Evolutionary conservation across 1,284 basidiomycete genomes (phyloP).

Genomic region (Athelia psychrophila): DNA sequence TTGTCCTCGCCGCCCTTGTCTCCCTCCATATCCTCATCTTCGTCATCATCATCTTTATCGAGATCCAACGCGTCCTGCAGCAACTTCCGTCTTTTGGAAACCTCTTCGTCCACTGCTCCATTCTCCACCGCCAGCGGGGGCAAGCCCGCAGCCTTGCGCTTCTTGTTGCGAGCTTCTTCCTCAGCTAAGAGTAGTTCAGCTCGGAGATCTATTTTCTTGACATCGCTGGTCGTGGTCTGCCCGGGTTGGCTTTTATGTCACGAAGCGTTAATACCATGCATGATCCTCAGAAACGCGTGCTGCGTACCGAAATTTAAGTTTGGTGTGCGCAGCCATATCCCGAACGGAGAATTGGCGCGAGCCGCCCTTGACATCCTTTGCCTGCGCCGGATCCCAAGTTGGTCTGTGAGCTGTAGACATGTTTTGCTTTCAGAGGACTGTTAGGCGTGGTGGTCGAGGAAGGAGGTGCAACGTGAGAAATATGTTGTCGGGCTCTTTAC

Average conservation of each 20-base stretch:
- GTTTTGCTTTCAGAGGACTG: no score
- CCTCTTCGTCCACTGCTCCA: slow-evolving; percentile 55
- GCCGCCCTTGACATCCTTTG: slow-evolving; percentile 82
- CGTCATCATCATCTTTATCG: slow-evolving; percentile 83
- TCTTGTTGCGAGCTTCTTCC: slow-evolving; percentile 80
- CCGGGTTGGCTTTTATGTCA: slow-evolving; percentile 67
- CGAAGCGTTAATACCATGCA: slow-evolving; percentile 2
- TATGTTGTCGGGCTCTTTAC: no score
- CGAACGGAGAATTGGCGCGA: slow-evolving; percentile 87
- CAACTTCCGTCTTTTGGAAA: slow-evolving; percentile 75
- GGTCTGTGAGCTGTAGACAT: slow-evolving; percentile 89
- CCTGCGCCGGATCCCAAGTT: slow-evolving; percentile 88
- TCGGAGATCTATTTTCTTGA: slow-evolving; percentile 76
- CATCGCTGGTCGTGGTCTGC: slow-evolving; percentile 75
- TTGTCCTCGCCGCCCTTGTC: slow-evolving; percentile 30
- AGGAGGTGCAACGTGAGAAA: no score
- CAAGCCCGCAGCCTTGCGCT: slow-evolving; percentile 82
- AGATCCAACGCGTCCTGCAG: slow-evolving; percentile 81
- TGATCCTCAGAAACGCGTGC: slow-evolving; percentile 2
- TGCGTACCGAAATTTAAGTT: slow-evolving; percentile 87
- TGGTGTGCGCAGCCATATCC: slow-evolving; percentile 91
- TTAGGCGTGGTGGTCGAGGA: no score
- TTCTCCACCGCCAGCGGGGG: slow-evolving; percentile 44
- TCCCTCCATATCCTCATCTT: slow-evolving; percentile 49
- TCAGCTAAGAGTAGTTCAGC: slow-evolving; percentile 83